Base-by-base conservation (phyloP, 106 monocot species). In the Allium cepa region DNA sequence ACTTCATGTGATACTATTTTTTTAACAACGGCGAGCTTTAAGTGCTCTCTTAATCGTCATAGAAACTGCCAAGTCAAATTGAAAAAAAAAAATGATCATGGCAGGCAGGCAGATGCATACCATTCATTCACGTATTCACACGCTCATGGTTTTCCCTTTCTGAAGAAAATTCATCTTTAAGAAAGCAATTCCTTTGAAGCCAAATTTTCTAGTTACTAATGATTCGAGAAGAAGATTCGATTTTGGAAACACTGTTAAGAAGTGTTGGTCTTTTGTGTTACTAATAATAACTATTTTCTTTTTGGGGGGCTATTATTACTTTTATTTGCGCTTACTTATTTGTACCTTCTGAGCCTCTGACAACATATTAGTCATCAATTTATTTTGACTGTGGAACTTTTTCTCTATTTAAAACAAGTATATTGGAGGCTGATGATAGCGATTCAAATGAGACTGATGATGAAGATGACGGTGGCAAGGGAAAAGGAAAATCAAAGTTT, bases 381-480 rank as follows among this genome's bases (percentile, higher is more conserved):
- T 17, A 7, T 14, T 59, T 7, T 7, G 13, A 59, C 8, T n/a
- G 11, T 15, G 52, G 13, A 10, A 53, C 58, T 2, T 15, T 59
- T 53, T 53, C 52, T 10, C 13, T 13, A 53, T 53, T 22, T 22
- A 22, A 22, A 22, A 50, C 53, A 65, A 88, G 81, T 70, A 46
- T 26, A 11, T 59, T 52, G 5, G 79, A 77, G 7, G 75, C 69
- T 57, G 86, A 83, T 13, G 83, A 84, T 47, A 76, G 67, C 14
- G 78, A 72, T 63, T 17, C 65, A 36, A 79, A 72, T 66, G 81
- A 60, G 49, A 70, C 75, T 46, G 77, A 75, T 60, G 81, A 71
- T 69, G 84, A 87, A 17, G 79, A 84, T 71, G 77, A 72, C 59
- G 59, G 49, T 61, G 77, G 60, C 47, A 67, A 78, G 11, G 7